These are phyloP conservation scores for Desmodesmus armatus DNA, from an alignment of 139 green algal genomes.

Conservation along the genomic window DNA sequence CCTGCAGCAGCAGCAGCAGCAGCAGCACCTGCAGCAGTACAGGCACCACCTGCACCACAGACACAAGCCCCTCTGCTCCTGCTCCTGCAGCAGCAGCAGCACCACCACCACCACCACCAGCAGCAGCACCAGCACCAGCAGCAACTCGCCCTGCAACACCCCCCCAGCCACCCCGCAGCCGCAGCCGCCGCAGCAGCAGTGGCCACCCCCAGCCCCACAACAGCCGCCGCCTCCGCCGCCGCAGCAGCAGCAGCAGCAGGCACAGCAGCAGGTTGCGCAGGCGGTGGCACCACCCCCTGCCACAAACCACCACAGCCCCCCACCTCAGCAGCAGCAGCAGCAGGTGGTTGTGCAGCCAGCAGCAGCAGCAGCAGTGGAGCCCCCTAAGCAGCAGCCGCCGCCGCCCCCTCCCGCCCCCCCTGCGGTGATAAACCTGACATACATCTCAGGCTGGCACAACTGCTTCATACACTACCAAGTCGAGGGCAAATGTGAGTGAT, in stretches of 20 bases:
- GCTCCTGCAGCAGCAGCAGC: not conserved
- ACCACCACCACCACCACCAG: no score
- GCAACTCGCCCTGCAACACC: not conserved
- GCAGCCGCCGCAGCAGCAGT: conserved; percentile 5
- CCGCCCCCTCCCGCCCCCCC: not conserved
- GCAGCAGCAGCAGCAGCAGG: conserved; percentile 1
- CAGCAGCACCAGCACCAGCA: not conserved
- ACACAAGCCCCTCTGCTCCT: no score
- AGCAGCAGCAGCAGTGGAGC: conserved; percentile 16
- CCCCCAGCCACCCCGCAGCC: not conserved
- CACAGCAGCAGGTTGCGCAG: not conserved
- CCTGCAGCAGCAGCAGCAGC: not conserved
- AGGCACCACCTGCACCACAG: no score
- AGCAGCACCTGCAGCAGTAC: not conserved
- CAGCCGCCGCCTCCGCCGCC: not conserved
- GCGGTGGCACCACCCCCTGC: not conserved
- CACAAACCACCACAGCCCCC: not conserved
- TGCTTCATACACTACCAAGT: conserved; percentile 38
- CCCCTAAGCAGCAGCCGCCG: not conserved
- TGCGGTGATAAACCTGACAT: conserved; percentile 32
- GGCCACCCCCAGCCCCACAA: not conserved
- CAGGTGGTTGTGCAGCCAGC: not conserved
- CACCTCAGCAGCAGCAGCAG: conserved; percentile 7
- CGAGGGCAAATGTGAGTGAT: conserved; percentile 37
- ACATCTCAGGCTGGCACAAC: conserved; percentile 43